Percentiles rank a stretch among this genome's conserved stretches.
Conservation (phyloP, 2,329 filamentous ascomycete genomes). For the Dissoconium aciculare region DNA sequence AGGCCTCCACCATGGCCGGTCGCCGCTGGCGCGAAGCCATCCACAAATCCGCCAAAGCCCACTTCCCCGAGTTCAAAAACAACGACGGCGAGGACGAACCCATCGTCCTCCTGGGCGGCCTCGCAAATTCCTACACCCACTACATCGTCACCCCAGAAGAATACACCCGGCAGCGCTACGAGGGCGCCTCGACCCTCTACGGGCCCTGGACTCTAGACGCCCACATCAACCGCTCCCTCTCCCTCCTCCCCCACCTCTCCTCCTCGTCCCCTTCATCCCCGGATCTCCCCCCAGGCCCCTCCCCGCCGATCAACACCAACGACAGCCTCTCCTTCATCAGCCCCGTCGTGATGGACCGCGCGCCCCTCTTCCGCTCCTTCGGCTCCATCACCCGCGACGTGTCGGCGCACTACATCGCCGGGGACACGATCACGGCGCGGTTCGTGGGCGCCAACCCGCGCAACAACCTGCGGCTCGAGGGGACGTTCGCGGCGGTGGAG, state of each 20-base stretch:
- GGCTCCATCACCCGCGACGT: conserved; percentile 48
- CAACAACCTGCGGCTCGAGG: conserved; percentile 68
- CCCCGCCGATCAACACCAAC: conserved; percentile 64
- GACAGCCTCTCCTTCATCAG: conserved; percentile 67
- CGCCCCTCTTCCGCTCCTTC: conserved; percentile 51
- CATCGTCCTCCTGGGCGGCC: conserved; percentile 71
- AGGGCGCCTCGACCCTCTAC: conserved; percentile 85
- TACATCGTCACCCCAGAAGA: conserved; percentile 69
- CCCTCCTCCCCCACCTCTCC: conserved; percentile 51
- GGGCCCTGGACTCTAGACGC: conserved; percentile 70
- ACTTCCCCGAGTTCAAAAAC: conserved; percentile 9
- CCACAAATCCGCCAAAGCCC: conserved; percentile 31
- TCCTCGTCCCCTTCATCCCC: conserved; percentile 24
- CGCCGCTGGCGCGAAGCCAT: conserved; percentile 70
- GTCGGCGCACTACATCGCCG: conserved; percentile 39
- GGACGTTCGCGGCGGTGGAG: conserved; percentile 67
- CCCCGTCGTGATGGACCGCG: conserved; percentile 58
- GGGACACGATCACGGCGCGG: conserved; percentile 47
- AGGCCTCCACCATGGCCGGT: conserved; percentile 85
- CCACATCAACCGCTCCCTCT: conserved; percentile 74
- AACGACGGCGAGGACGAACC: conserved; percentile 37
- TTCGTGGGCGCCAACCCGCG: conserved; percentile 84
- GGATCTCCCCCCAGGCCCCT: conserved; percentile 34
- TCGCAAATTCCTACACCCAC: conserved; percentile 81
- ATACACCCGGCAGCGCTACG: conserved; percentile 74